Evolutionary conservation across 441 rosid genomes (phyloP).

Genomic region (Mallotus repandus): DNA sequence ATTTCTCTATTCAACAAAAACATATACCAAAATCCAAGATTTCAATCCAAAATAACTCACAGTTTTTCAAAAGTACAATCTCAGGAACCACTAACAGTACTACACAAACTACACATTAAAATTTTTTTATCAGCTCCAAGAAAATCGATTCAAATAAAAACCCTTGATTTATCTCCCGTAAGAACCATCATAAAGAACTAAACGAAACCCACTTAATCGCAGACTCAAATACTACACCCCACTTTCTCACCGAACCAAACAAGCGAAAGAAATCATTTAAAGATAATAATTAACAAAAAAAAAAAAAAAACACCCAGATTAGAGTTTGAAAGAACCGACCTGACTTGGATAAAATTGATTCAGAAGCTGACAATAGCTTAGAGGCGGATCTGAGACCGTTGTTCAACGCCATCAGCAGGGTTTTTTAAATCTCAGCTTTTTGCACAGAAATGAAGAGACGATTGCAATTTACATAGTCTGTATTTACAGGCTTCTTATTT

Average conservation of each 20-base stretch:
- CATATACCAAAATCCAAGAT: too few species aligned
- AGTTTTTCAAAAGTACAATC: not conserved
- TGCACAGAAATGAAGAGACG: not conserved
- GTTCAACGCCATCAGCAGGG: constrained; percentile 45
- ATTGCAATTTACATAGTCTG: too few species aligned
- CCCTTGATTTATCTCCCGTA: not conserved
- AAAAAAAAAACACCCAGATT: not conserved
- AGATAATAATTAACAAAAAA: not conserved
- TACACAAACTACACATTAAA: not conserved
- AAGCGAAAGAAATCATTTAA: not conserved
- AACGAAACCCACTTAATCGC: not conserved
- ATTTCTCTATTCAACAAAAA: not conserved
- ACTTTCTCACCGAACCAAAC: not conserved
- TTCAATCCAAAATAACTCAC: too few species aligned
- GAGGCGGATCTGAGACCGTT: constrained; percentile 67
- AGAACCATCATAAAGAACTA: not conserved
- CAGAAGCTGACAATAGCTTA: constrained; percentile 56
- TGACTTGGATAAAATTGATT: constrained; percentile 52
- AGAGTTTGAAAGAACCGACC: constrained; percentile 37
- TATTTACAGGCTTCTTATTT: not conserved
- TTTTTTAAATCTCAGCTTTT: not conserved
- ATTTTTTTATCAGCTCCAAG: constrained; percentile 16
- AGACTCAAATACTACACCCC: not conserved
- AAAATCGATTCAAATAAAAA: constrained; percentile 11
- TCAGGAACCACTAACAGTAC: not conserved